These are phyloP conservation scores for Kodamaea anthophila DNA, from an alignment of 1,139 yeast species.

Conservation along the genomic window DNA sequence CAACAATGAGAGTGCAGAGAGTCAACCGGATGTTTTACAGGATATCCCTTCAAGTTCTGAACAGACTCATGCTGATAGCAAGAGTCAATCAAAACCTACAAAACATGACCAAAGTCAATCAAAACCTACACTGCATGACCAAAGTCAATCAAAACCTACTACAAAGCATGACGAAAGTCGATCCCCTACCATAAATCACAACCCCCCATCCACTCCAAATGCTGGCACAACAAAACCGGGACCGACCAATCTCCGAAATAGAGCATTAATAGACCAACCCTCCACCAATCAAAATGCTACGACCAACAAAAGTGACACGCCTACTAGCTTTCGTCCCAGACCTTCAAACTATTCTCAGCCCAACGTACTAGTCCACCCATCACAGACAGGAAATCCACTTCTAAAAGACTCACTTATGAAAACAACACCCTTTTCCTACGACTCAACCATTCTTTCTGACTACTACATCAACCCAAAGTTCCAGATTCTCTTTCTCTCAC, in stretches of 20 bases:
- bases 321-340: conserved; percentile 2
- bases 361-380: conserved; percentile 25
- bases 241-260: background rate
- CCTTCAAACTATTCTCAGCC: conserved; percentile 17
- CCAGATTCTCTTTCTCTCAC: conserved; percentile 65
- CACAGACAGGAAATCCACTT: conserved; percentile 42
- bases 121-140: background rate
- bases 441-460: conserved; percentile 42
- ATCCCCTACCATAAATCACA: too few species aligned
- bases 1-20: background rate
- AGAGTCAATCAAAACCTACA: background rate
- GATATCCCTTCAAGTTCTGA: too few species aligned
- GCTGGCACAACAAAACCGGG: background rate
- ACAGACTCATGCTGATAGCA: too few species aligned
- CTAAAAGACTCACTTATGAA: conserved; percentile 35
- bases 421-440: conserved; percentile 31
- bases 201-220: too few species aligned
- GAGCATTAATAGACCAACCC: background rate
- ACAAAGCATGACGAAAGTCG: background rate
- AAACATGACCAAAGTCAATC: too few species aligned
- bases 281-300: background rate
- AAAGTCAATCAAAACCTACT: too few species aligned
- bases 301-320: conserved; percentile 1
- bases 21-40: background rate
- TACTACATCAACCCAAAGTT: conserved; percentile 62